Base-by-base conservation (phyloP, 2,329 filamentous ascomycete genomes). In the Colletotrichum sp. region DNA sequence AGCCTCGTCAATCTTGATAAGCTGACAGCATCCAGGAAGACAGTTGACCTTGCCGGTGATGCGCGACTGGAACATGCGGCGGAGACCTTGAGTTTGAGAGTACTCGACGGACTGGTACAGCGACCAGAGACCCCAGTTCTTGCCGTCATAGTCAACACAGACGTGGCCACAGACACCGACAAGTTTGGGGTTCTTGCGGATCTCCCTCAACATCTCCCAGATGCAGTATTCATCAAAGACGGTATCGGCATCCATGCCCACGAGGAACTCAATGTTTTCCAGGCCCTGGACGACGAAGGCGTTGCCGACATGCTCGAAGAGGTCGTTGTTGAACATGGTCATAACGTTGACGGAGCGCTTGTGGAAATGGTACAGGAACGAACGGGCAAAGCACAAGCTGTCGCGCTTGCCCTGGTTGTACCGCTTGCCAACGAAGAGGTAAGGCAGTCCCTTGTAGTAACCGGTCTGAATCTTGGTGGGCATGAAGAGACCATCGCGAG, bases 331-430 rank as follows among this genome's bases (percentile, higher is more conserved):
- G 79, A 89, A 89, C 80, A 88, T 87, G 69, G 87, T 88, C 32
- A 86, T 82, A 4, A 85, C 82, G 13, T 85, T 84, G 59, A 84
- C 81, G 3, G 84, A 83, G 6, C 87, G 86, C 64, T 83, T 80
- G 77, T 88, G 86, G 83, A 86, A 90, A 77, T 89, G 87, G 77
- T 88, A 87, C 7, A 89, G 79, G 61, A 89, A 86, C 1, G 88
- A 89, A 0, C 88, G 86, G 3, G 84, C 86, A n/a, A 89, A 85
- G 77, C 88, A 89, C 57, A 89, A 80, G 64, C 87, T 87, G 78
- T 90, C 88, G 3, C 87, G 84, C 80, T 89, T 90, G 44, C 87
- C 88, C 77, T 88, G 87, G 79, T 89, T 89, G 79, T 88, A 85
- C 16, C 85, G 82, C 79, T 89, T 89, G 63, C 88, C 86, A 49